phyloP scores from a whole-genome alignment of 768 basidiomycete species.

The Daedaleopsis nitida region DNA sequence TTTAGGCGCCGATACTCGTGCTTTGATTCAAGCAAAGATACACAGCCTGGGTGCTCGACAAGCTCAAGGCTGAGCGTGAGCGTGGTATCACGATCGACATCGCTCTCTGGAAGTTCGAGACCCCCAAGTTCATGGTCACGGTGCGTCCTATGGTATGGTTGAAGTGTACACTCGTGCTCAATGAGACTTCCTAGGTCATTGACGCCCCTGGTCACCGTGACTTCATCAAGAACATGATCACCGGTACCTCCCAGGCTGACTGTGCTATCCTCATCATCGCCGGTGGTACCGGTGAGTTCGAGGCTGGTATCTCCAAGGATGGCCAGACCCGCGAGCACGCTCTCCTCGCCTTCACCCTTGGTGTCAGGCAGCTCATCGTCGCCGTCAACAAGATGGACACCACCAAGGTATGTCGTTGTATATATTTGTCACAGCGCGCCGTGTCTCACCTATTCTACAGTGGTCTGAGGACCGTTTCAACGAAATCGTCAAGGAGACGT shows the following conservation, averaged over 20 bases:
- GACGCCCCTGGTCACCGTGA: conserved; percentile 99
- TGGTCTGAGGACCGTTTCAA: conserved; percentile 99
- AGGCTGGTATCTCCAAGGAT: conserved; percentile 99
- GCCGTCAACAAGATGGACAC: conserved; percentile 99
- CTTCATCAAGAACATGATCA: conserved; percentile 99
- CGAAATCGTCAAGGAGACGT: conserved; percentile 98
- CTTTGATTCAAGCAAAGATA: conserved; percentile 30
- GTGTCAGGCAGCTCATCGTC: conserved; percentile 99
- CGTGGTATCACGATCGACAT: conserved; percentile 99
- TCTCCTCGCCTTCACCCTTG: conserved; percentile 98
- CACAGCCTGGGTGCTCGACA: conserved; percentile 99
- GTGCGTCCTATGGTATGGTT: conserved; percentile 46
- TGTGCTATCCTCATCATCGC: conserved; percentile 99
- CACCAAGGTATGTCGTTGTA: conserved; percentile 70
- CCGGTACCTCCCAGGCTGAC: conserved; percentile 99
- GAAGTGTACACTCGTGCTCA: background rate
- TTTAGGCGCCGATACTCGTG: conserved; percentile 6
- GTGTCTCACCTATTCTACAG: conserved; percentile 41
- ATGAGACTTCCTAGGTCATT: conserved; percentile 69
- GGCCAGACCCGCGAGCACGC: conserved; percentile 99
- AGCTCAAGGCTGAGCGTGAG: conserved; percentile 99
- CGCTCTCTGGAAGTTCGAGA: conserved; percentile 99
- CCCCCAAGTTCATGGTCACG: conserved; percentile 92
- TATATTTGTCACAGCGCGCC: background rate
- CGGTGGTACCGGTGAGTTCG: conserved; percentile 99